Evolutionary conservation across 192 early-diverging fungal species (phyloP), one percentile per base, ranked within the genome.

Genomic region (Kickxella alabastrina): DNA sequence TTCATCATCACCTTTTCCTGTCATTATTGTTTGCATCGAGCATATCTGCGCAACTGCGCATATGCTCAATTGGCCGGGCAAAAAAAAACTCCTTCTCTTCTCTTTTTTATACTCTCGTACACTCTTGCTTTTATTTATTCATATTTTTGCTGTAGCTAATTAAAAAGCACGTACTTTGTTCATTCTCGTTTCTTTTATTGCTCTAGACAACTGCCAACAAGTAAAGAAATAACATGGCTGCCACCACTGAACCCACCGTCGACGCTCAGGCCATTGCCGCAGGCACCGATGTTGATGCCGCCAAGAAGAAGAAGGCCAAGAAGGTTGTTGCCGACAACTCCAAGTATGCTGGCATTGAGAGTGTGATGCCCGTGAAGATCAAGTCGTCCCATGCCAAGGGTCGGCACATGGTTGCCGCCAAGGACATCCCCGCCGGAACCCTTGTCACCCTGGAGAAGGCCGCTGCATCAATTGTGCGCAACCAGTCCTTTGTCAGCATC

Each of bases 321-420:
- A 77, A 77, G 62, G 37, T 26, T 3, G 51, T 77, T 6, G 68
- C 74, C 17, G 74, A 77, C 68, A 77, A 77, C 59, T 58, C 43
- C 43, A 62, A 55, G 62, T 77, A 77, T 49, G 45, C 52, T n/a
- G 62, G 52, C 34, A 40, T 62, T 15, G 68, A 77, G 49, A 4
- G 32, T 14, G 62, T 57, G 18, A 51, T 70, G 62, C 74, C 74
- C 5, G 50, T 77, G 24, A 32, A 29, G 21, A 38, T 77, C 25
- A 66, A 57, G 55, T 62, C 67, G 39, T 77, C 74, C 23, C 60
- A 79, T 12, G 75, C 74, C 52, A 80, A 80, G 63, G 83, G 81
- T 8, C 75, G 80, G 4, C 78, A 80, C 43, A 74, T 72, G 3
- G 66, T 72, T 3, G 78, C 83, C 1, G 35, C 73, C 19, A 59